Evolutionary conservation across 2,329 filamentous ascomycete species (phyloP), one percentile per base, ranked within the genome.

Genomic region (Calonectria naviculata): DNA sequence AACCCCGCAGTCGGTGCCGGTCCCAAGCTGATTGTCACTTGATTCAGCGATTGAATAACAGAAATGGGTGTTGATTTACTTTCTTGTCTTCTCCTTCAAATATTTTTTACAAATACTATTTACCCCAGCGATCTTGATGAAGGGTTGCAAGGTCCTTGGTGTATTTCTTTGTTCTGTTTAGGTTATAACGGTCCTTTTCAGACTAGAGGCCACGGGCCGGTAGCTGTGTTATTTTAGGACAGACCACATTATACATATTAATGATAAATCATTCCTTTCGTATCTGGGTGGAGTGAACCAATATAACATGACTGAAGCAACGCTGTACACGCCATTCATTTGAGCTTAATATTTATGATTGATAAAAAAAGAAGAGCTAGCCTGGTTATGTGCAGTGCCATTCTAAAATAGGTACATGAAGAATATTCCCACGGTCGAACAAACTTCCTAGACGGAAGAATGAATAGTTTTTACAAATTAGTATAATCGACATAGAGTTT

Each of bases 21-120:
- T 1, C 72, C 72, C n/a, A 47, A 71, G 19, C 74, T 75, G 34
- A 47, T 70, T n/a, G 71, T 68, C 68, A 62, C 70, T 34, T 75
- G 49, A 62, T 24, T 69, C 15, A 44, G 9, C 6, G 8, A 31
- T 4, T 34, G 41, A 10, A n/a, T n/a, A 26, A 44, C 9, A 1
- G 10, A n/a, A 5, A 31, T 41, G 19, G 21, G 15, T 9, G 38
- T 46, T 19, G 49, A 7, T 46, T 67, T 24, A 29, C 10, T 15
- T 62, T 65, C 62, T 52, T 66, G 44, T 60, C 56, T 63, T 49
- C 31, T 70, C n/a, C 9, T 61, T 61, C 5, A 44, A 5, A 36
- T 19, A 41, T 8, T 61, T 44, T 61, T 44, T 7, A 31, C 17
- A 36, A 58, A 26, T 58, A 3, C 3, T 19, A 34, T 12, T 58